Evolutionary conservation across 2,329 filamentous ascomycete genomes (phyloP).

Genomic region (Podosphaera leucotricha): DNA sequence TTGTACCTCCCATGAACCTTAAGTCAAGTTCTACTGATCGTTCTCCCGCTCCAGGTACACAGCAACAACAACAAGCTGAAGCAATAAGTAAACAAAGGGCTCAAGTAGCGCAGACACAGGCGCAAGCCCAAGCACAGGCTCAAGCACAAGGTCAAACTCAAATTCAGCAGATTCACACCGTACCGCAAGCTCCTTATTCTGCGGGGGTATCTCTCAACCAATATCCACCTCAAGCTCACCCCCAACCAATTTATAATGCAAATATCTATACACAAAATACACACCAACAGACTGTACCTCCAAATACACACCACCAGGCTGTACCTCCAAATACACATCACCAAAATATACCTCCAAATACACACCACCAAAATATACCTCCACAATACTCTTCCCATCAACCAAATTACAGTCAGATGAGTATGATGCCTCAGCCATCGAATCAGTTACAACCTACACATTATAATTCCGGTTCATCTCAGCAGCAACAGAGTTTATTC

Average conservation of each 20-base stretch:
- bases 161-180: slow-evolving; percentile 15
- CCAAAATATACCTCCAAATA: slow-evolving; percentile 35
- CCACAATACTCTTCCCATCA: slow-evolving; percentile 59
- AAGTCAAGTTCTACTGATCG: slow-evolving; percentile 68
- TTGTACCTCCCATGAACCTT: slow-evolving; percentile 90
- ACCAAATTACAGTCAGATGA: slow-evolving; percentile 44
- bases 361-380: slow-evolving; percentile 31
- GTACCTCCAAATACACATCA: slow-evolving; percentile 23
- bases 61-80: slow-evolving; percentile 89
- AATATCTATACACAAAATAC: slow-evolving; percentile 65
- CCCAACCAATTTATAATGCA: slow-evolving; percentile 43
- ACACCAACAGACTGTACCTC: too few species aligned
- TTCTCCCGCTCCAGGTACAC: slow-evolving; percentile 76
- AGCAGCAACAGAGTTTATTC: slow-evolving; percentile 41
- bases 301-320: too few species aligned
- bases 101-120: slow-evolving; percentile 23
- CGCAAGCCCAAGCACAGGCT: slow-evolving; percentile 10
- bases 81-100: slow-evolving; percentile 81
- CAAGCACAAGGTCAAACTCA: slow-evolving; percentile 16
- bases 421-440: slow-evolving; percentile 37
- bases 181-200: slow-evolving; percentile 42
- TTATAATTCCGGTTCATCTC: slow-evolving; percentile 27
- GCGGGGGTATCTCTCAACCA: slow-evolving; percentile 22
- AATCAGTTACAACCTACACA: slow-evolving; percentile 41
- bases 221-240: slow-evolving; percentile 28